These are phyloP conservation scores for Beauveria sp. DNA, from an alignment of 2,329 filamentous ascomycete species.

Conservation along the genomic window DNA sequence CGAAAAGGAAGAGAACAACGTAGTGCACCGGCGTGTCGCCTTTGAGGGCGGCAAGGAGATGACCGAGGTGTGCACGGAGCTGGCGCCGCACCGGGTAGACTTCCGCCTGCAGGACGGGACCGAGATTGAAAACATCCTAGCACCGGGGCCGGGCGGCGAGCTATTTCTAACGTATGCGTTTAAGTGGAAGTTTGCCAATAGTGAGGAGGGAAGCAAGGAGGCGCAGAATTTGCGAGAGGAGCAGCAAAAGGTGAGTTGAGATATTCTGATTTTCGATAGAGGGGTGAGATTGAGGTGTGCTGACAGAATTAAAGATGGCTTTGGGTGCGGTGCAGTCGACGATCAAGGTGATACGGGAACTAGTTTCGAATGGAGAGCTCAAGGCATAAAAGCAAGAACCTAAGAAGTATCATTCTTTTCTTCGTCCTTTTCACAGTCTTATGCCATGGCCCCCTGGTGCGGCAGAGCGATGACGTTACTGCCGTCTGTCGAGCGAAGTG, in stretches of 20 bases:
- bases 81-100: constrained; percentile 22
- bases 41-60: constrained; percentile 15
- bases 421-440: not conserved
- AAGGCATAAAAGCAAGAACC: not conserved
- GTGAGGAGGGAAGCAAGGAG: constrained; percentile 17
- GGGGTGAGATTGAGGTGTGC: not conserved
- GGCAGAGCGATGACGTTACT: not conserved
- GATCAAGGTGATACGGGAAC: constrained; percentile 18
- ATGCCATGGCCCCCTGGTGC: not conserved
- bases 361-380: constrained; percentile 16
- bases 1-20: constrained; percentile 3
- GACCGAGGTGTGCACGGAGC: constrained; percentile 23
- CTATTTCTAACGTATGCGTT: constrained; percentile 27
- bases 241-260: constrained; percentile 18
- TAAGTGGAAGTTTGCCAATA: constrained; percentile 20
- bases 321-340: constrained; percentile 20
- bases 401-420: not conserved
- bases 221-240: constrained; percentile 14
- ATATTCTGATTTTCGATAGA: not conserved
- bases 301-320: constrained; percentile 17
- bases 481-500: not conserved
- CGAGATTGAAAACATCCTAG: constrained; percentile 24
- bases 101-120: constrained; percentile 24
- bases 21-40: constrained; percentile 18
- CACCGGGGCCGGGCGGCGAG: constrained; percentile 17